Conservation (phyloP, 345 rosid genomes). For the Capsella bursapastoris region DNA sequence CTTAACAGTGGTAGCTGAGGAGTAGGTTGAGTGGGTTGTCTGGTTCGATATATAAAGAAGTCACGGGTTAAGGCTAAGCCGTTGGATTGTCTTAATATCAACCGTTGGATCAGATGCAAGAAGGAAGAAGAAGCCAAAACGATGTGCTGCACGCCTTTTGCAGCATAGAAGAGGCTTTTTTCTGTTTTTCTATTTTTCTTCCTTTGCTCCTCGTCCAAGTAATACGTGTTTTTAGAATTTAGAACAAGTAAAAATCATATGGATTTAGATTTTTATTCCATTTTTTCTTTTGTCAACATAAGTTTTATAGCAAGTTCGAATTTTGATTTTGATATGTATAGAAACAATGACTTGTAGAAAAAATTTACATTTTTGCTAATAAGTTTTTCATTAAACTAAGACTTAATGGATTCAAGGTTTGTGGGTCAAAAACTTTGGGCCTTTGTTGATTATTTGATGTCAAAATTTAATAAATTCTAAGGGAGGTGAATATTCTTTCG, state of each 20-base stretch:
- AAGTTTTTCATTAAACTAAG: too few species aligned
- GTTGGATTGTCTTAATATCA: conserved; percentile 32
- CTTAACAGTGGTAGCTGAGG: conserved; percentile 14
- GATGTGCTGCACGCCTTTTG: conserved; percentile 46
- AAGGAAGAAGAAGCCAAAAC: conserved; percentile 33
- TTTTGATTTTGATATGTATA: background rate
- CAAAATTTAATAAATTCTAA: too few species aligned
- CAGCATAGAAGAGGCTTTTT: conserved; percentile 1
- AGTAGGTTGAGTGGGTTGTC: background rate
- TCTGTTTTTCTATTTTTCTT: background rate
- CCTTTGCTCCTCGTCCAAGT: conserved; percentile 41
- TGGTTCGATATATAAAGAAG: conserved; percentile 33
- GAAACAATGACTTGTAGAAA: background rate
- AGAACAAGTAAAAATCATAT: conserved; percentile 11
- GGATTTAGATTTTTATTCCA: conserved; percentile 21
- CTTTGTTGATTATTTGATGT: background rate
- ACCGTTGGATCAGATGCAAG: conserved; percentile 26
- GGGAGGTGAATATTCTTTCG: too few species aligned
- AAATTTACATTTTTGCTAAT: too few species aligned
- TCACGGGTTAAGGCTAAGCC: background rate
- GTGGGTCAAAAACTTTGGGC: conserved; percentile 4
- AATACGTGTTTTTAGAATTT: background rate
- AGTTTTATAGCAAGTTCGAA: background rate
- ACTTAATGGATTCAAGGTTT: background rate
- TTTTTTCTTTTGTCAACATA: background rate